Percentiles rank a stretch among this genome's conserved stretches.
Conservation (phyloP, 1,284 basidiomycete genomes). For the Anthracocystis panici-leucophaei region DNA sequence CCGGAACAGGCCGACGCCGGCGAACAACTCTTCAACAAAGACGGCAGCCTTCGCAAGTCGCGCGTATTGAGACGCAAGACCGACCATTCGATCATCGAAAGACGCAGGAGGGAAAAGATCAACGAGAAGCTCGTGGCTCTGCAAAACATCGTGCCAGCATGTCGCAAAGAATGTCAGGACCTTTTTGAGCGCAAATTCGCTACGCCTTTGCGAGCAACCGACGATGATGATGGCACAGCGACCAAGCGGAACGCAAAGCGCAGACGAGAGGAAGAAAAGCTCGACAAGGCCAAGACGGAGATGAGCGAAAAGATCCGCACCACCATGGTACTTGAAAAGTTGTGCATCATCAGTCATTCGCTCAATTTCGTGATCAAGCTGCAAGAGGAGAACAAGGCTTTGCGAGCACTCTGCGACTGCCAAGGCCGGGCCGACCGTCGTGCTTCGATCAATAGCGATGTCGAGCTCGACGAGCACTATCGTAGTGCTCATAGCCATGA, state of each 20-base stretch:
- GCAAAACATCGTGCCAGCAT: constrained; percentile 64
- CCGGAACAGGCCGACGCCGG: constrained; percentile 2
- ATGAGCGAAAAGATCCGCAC: constrained; percentile 42
- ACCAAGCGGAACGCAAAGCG: constrained; percentile 25
- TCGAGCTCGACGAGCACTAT: constrained; percentile 41
- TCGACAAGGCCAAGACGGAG: constrained; percentile 30
- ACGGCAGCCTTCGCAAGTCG: constrained; percentile 52
- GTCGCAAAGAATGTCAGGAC: constrained; percentile 61
- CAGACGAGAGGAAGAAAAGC: constrained; percentile 29
- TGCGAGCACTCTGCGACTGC: constrained; percentile 41
- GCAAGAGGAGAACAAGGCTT: constrained; percentile 41
- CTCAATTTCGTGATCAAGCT: constrained; percentile 55
- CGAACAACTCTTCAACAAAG: constrained; percentile 40
- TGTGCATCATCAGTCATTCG: constrained; percentile 66
- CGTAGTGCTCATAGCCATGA: constrained; percentile 26
- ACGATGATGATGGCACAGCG: constrained; percentile 11
- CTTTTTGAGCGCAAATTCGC: constrained; percentile 50
- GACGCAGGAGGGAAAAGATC: constrained; percentile 68
- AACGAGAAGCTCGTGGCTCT: constrained; percentile 67
- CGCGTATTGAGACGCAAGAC: constrained; percentile 65
- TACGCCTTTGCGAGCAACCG: constrained; percentile 2
- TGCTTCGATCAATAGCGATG: constrained; percentile 11
- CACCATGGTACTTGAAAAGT: constrained; percentile 66
- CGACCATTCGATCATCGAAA: constrained; percentile 67
- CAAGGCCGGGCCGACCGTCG: constrained; percentile 13